Percentiles rank a stretch among this genome's conserved stretches.
Evolutionary conservation across 352 stramenopile species (phyloP).

Genomic region (Pythium angustatum): DNA sequence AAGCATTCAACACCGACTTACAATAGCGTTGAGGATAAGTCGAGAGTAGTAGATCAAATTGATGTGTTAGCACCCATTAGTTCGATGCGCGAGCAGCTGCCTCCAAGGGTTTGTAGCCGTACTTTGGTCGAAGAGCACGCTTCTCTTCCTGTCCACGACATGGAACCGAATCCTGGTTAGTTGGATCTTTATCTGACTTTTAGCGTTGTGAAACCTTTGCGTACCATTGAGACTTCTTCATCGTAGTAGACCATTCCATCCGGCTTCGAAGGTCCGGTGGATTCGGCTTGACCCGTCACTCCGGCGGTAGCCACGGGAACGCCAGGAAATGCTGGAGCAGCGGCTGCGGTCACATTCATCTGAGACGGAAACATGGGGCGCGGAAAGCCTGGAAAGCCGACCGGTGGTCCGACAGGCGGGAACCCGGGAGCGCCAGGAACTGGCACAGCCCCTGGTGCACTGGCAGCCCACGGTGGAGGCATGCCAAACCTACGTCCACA

Average conservation of each 20-base stretch:
- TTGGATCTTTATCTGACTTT: too few species aligned
- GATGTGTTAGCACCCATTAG: conserved; percentile 24
- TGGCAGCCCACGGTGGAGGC: conserved; percentile 26
- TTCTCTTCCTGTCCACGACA: conserved; percentile 65
- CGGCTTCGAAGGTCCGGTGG: conserved; percentile 25
- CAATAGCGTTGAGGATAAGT: conserved; percentile 9
- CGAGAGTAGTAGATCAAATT: conserved; percentile 28
- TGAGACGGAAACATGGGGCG: conserved; percentile 15
- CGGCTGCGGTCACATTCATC: neutral
- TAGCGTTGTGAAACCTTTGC: too few species aligned
- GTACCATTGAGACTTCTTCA: conserved; percentile 32
- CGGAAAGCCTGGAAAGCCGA: conserved; percentile 18
- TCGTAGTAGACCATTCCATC: conserved; percentile 35
- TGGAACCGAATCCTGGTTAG: too few species aligned
- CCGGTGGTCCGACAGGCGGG: conserved; percentile 4
- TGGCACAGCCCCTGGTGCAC: conserved; percentile 4
- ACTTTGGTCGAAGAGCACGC: conserved; percentile 73
- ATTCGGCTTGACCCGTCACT: neutral
- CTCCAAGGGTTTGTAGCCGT: conserved; percentile 58
- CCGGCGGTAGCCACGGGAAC: neutral
- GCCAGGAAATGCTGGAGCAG: neutral
- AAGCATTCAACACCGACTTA: conserved; percentile 11
- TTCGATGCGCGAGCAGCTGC: conserved; percentile 19
- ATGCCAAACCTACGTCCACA: conserved; percentile 15
- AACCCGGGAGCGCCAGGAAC: neutral